A percentile compares a stretch with the other conserved stretches of the same genome.
Evolutionary conservation across 2,329 filamentous ascomycete genomes (phyloP).

Genomic region (Monilinia aucupariae): DNA sequence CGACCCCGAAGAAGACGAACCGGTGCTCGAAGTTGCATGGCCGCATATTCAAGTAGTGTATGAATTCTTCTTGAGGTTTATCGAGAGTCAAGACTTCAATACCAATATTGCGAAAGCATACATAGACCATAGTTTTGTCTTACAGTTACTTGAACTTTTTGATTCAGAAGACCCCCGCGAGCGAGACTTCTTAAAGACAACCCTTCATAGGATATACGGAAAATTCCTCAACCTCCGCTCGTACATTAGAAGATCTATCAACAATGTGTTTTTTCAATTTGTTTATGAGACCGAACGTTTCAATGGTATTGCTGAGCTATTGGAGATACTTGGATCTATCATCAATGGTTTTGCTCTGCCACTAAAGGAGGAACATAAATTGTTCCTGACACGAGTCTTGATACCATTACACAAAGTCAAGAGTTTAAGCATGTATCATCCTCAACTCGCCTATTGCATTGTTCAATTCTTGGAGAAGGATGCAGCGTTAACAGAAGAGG

Average conservation of each 20-base stretch:
- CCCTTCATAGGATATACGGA: conserved; percentile 93
- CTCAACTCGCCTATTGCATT: conserved; percentile 96
- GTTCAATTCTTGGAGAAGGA: conserved; percentile 99
- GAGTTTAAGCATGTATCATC: conserved; percentile 99
- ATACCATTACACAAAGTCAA: conserved; percentile 97
- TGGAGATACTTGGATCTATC: conserved; percentile 96
- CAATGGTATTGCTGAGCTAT: conserved; percentile 92
- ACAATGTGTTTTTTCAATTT: conserved; percentile 99
- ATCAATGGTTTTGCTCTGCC: conserved; percentile 98
- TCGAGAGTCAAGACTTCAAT: conserved; percentile 99
- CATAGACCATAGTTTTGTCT: conserved; percentile 96
- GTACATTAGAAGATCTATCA: conserved; percentile 96
- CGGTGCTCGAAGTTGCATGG: conserved; percentile 96
- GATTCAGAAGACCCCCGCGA: conserved; percentile 97
- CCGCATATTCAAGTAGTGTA: conserved; percentile 99
- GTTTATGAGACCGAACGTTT: conserved; percentile 98
- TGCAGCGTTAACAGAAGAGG: conserved; percentile 92
- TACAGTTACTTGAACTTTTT: conserved; percentile 94
- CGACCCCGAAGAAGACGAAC: conserved; percentile 97
- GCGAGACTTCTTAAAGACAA: conserved; percentile 96
- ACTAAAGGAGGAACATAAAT: conserved; percentile 96
- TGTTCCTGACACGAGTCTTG: conserved; percentile 89
- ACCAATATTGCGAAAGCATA: conserved; percentile 99
- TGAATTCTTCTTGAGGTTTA: conserved; percentile 98
- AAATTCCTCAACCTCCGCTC: conserved; percentile 98